Percentiles rank a stretch among this genome's conserved stretches.
These are phyloP conservation scores for Suillus subluteus DNA, from an alignment of 768 basidiomycete species.

Conservation along the genomic window DNA sequence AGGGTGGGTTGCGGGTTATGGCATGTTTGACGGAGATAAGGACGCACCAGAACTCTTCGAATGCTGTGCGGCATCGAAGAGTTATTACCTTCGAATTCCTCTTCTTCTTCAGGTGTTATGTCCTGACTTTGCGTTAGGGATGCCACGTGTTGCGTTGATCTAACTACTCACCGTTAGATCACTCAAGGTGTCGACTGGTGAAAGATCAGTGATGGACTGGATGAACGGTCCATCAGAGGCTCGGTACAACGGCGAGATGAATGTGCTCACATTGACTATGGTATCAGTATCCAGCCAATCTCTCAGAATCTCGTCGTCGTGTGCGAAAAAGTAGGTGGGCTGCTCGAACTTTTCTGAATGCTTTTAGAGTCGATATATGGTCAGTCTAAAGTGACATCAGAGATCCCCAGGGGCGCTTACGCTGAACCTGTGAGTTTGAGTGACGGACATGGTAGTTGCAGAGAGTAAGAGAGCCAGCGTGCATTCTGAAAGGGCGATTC, in stretches of 20 bases:
- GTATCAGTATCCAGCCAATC: constrained; percentile 31
- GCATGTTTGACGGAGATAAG: constrained; percentile 6
- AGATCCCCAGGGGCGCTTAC: constrained; percentile 12
- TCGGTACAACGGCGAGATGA: constrained; percentile 8
- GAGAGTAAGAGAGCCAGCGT: constrained; percentile 12
- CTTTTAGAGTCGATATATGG: constrained; percentile 9
- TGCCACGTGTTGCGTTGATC: constrained; percentile 20
- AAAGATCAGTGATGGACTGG: constrained; percentile 27
- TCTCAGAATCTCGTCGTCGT: constrained; percentile 19
- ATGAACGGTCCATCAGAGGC: constrained; percentile 5
- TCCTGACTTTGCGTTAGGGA: constrained; percentile 32
- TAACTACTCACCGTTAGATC: constrained; percentile 33
- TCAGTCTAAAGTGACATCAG: neutral
- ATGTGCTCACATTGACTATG: constrained; percentile 29
- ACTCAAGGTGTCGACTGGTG: constrained; percentile 24
- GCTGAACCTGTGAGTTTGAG: constrained; percentile 13
- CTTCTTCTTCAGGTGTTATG: constrained; percentile 32
- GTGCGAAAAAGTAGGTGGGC: constrained; percentile 10
- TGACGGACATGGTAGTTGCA: constrained; percentile 14
- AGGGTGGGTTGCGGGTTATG: neutral
- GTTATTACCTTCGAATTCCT: constrained; percentile 26
- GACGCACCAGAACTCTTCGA: constrained; percentile 32
- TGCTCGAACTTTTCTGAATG: constrained; percentile 13
- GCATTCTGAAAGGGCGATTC: constrained; percentile 13
- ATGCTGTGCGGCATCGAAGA: constrained; percentile 33